phyloP scores from a whole-genome alignment of 495 filamentous ascomycete genomes.

The Penicillium roqueforti region DNA sequence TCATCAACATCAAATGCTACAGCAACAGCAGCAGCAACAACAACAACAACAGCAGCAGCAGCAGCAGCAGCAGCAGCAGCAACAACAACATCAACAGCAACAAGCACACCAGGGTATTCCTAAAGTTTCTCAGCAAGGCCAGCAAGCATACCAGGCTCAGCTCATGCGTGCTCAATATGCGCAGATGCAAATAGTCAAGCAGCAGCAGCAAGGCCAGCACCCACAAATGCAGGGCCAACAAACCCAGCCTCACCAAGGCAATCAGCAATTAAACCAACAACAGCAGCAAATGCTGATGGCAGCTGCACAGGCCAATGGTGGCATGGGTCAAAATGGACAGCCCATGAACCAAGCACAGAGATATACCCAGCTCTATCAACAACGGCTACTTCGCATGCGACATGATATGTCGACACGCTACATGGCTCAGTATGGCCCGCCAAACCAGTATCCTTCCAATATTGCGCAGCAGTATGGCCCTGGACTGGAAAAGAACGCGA shows the following conservation, averaged over 20 bases:
- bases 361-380: slow-evolving; percentile 39
- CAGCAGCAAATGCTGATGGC: slow-evolving; percentile 43
- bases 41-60: slow-evolving; percentile 44
- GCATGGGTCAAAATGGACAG: slow-evolving; percentile 33
- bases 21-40: slow-evolving; percentile 43
- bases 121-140: slow-evolving; percentile 34
- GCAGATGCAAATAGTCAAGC: slow-evolving; percentile 42
- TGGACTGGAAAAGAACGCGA: slow-evolving; percentile 36
- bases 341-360: slow-evolving; percentile 28
- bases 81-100: slow-evolving; percentile 38
- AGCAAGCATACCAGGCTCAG: slow-evolving; percentile 46
- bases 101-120: slow-evolving; percentile 37
- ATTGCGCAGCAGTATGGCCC: slow-evolving; percentile 39
- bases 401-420: slow-evolving; percentile 39
- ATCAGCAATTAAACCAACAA: slow-evolving; percentile 35
- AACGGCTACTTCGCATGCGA: slow-evolving; percentile 33
- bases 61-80: slow-evolving; percentile 43
- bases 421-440: slow-evolving; percentile 40
- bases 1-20: slow-evolving; percentile 43
- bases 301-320: slow-evolving; percentile 41
- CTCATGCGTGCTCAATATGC: slow-evolving; percentile 39
- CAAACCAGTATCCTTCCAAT: slow-evolving; percentile 41
- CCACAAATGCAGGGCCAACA: slow-evolving; percentile 31
- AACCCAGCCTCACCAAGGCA: slow-evolving; percentile 33
- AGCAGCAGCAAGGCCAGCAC: slow-evolving; percentile 37